These are phyloP conservation scores for Solidago caesia DNA, from an alignment of 129 eudicot genomes.

Conservation along the genomic window DNA sequence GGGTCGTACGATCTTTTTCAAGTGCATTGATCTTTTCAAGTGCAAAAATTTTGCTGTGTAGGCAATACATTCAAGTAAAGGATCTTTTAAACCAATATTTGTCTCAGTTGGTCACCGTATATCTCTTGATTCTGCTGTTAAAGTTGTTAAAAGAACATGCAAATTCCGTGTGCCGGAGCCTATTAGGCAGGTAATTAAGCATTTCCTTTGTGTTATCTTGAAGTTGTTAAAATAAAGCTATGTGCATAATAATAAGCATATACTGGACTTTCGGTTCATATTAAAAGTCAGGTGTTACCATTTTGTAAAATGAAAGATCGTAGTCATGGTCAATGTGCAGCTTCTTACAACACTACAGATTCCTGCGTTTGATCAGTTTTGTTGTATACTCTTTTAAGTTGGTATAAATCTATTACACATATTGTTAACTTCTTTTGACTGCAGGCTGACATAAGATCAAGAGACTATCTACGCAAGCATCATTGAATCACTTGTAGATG, in stretches of 20 bases:
- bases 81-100: constrained; percentile 71
- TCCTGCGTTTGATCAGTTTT: background rate
- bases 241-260: background rate
- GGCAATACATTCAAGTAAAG: constrained; percentile 68
- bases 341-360: background rate
- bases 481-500: background rate
- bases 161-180: constrained; percentile 94
- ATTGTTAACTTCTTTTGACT: background rate
- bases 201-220: background rate
- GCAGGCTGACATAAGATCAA: constrained; percentile 89
- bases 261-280: background rate
- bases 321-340: background rate
- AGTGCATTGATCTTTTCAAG: background rate
- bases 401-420: background rate
- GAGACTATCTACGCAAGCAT: constrained; percentile 59
- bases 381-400: background rate
- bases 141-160: constrained; percentile 64
- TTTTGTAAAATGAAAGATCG: background rate
- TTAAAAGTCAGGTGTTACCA: background rate
- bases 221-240: background rate
- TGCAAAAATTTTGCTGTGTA: constrained; percentile 24
- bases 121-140: constrained; percentile 72
- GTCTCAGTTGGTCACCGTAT: constrained; percentile 89
- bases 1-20: background rate
- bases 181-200: constrained; percentile 63